A percentile compares a stretch with the other conserved stretches of the same genome.
These are phyloP conservation scores for Eucalyptus paniculata DNA, from an alignment of 345 rosid species.

Conservation along the genomic window DNA sequence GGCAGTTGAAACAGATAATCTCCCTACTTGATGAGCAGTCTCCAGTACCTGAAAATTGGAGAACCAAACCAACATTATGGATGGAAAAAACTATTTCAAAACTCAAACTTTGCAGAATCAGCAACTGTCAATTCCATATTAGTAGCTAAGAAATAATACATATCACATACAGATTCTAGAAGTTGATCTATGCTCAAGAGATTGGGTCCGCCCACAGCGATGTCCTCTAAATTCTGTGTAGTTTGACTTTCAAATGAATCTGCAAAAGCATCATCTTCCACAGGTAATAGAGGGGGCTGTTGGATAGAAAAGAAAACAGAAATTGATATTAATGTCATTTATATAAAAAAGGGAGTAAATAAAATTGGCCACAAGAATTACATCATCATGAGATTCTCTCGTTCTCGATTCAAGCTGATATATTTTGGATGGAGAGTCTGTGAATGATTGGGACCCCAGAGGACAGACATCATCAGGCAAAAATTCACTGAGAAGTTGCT, in stretches of 20 bases:
- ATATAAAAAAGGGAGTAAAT: neutral
- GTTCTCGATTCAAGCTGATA: conserved; percentile 20
- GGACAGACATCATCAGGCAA: conserved; percentile 83
- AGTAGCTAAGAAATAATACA: neutral
- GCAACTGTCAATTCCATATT: neutral
- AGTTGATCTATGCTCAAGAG: conserved; percentile 67
- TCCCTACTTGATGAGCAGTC: conserved; percentile 67
- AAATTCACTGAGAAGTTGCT: conserved; percentile 62
- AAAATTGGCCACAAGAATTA: conserved; percentile 1
- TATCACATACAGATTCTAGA: conserved; percentile 49
- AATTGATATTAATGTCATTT: neutral
- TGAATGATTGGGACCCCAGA: conserved; percentile 45
- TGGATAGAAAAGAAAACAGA: neutral
- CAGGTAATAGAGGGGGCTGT: conserved; percentile 23
- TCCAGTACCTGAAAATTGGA: conserved; percentile 45
- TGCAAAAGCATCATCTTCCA: conserved; percentile 46
- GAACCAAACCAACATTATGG: neutral
- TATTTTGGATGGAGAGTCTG: conserved; percentile 24
- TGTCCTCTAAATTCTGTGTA: conserved; percentile 11
- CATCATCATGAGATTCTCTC: conserved; percentile 22
- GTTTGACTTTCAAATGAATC: conserved; percentile 31
- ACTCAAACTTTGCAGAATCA: neutral
- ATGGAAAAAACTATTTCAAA: neutral
- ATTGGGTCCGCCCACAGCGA: conserved; percentile 12
- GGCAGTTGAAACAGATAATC: conserved; percentile 60